These are phyloP conservation scores for Pestalotiopsis sp. DNA, from an alignment of 2,329 filamentous ascomycete genomes.

Conservation along the genomic window DNA sequence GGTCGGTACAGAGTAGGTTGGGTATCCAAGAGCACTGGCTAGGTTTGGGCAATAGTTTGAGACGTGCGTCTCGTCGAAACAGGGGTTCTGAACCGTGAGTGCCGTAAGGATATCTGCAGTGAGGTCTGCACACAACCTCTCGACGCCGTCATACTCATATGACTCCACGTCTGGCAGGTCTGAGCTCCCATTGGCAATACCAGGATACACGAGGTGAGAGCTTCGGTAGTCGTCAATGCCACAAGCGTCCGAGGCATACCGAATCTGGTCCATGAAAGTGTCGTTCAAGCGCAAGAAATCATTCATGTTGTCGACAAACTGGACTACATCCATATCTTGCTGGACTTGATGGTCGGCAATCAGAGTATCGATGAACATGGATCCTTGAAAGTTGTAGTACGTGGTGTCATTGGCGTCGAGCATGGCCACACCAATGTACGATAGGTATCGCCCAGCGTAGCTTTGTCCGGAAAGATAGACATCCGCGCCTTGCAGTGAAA, in stretches of 20 bases:
- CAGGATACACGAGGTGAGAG: slow-evolving; percentile 60
- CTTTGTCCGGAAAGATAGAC: slow-evolving; percentile 53
- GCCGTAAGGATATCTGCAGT: slow-evolving; percentile 39
- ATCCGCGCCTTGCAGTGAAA: slow-evolving; percentile 46
- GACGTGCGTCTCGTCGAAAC: slow-evolving; percentile 68
- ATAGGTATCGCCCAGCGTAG: slow-evolving; percentile 52
- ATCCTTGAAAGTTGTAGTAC: slow-evolving; percentile 50
- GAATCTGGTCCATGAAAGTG: slow-evolving; percentile 52
- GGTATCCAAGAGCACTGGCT: slow-evolving; percentile 56
- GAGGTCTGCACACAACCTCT: slow-evolving; percentile 34
- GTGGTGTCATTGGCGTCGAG: slow-evolving; percentile 43
- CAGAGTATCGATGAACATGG: slow-evolving; percentile 64
- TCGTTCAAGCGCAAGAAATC: slow-evolving; percentile 57
- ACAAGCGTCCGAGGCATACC: slow-evolving; percentile 47
- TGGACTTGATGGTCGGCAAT: slow-evolving; percentile 46
- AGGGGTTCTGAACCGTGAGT: slow-evolving; percentile 59
- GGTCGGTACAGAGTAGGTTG: slow-evolving; percentile 26
- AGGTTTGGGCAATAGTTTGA: slow-evolving; percentile 65
- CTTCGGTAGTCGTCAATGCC: slow-evolving; percentile 56
- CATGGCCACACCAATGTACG: slow-evolving; percentile 53
- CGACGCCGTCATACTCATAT: slow-evolving; percentile 54
- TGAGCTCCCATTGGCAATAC: slow-evolving; percentile 50
- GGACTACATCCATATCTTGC: slow-evolving; percentile 47
- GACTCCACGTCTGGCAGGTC: slow-evolving; percentile 41
- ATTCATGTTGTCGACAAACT: slow-evolving; percentile 54